A percentile compares a stretch with the other conserved stretches of the same genome.
Evolutionary conservation across 2,329 filamentous ascomycete species (phyloP).

Genomic region (Curvularia spicifera): DNA sequence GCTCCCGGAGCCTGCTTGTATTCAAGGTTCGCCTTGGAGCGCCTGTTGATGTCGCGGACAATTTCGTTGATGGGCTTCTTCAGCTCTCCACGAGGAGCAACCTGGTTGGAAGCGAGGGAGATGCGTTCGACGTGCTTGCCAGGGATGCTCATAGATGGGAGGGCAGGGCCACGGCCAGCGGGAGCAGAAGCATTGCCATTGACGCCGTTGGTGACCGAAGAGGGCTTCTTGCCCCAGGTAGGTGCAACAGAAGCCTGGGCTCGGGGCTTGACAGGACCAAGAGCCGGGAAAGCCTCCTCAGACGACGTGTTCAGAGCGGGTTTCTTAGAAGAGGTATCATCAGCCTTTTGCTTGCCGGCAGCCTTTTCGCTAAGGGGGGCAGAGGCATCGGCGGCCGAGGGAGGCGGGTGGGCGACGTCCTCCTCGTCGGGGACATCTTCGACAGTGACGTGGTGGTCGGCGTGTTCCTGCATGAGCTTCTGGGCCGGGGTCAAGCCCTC

Average conservation of each 20-base stretch:
- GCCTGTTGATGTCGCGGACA: slow-evolving; percentile 89
- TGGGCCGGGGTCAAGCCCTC: slow-evolving; percentile 56
- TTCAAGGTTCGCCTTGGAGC: slow-evolving; percentile 84
- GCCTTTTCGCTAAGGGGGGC: slow-evolving; percentile 65
- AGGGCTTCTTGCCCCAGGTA: slow-evolving; percentile 77
- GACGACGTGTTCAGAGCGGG: slow-evolving; percentile 77
- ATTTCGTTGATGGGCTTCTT: slow-evolving; percentile 86
- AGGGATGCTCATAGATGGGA: slow-evolving; percentile 74
- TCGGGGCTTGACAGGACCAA: slow-evolving; percentile 74
- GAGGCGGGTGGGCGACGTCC: slow-evolving; percentile 64
- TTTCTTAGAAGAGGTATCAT: slow-evolving; percentile 51
- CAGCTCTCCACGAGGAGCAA: slow-evolving; percentile 77
- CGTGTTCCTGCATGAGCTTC: slow-evolving; percentile 69
- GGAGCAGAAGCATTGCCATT: slow-evolving; percentile 60
- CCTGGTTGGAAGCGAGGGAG: slow-evolving; percentile 74
- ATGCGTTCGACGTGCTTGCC: slow-evolving; percentile 82
- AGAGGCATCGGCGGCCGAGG: slow-evolving; percentile 32
- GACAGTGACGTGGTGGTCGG: slow-evolving; percentile 69
- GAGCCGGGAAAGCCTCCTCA: slow-evolving; percentile 90
- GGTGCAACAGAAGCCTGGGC: slow-evolving; percentile 67
- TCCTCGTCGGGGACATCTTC: slow-evolving; percentile 86
- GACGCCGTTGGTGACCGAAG: slow-evolving; percentile 54
- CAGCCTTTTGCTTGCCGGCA: slow-evolving; percentile 71
- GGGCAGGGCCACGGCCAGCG: slow-evolving; percentile 43
- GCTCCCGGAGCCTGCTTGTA: slow-evolving; percentile 76